Evolutionary conservation across 2,329 filamentous ascomycete genomes (phyloP).

Genomic region (Alternaria viburni): DNA sequence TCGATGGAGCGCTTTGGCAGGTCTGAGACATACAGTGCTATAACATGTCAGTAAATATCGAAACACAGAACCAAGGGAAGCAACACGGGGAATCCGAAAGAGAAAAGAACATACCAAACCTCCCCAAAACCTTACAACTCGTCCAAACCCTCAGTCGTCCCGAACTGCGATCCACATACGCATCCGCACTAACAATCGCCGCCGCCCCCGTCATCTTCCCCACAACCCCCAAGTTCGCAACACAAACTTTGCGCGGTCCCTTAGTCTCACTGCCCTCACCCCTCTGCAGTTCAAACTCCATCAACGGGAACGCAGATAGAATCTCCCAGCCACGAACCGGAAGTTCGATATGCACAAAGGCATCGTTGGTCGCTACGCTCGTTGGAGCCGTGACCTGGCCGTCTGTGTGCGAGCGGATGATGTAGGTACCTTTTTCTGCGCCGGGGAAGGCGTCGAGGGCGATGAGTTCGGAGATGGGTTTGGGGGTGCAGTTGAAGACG

Average conservation of each 20-base stretch:
- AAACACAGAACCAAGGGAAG: neutral
- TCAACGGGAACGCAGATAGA: conserved; percentile 73
- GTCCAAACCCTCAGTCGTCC: conserved; percentile 70
- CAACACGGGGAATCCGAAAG: neutral
- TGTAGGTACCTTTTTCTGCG: conserved; percentile 65
- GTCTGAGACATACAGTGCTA: conserved; percentile 77
- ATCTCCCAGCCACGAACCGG: conserved; percentile 77
- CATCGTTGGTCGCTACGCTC: conserved; percentile 52
- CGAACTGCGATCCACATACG: conserved; percentile 61
- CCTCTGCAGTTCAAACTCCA: conserved; percentile 57
- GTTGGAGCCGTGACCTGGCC: conserved; percentile 66
- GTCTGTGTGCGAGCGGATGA: conserved; percentile 74
- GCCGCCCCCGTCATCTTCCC: conserved; percentile 91
- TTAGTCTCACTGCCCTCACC: conserved; percentile 42
- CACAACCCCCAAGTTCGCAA: conserved; percentile 78
- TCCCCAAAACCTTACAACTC: conserved; percentile 79
- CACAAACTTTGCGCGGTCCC: conserved; percentile 50
- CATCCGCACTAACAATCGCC: conserved; percentile 70
- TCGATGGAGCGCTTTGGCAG: conserved; percentile 67
- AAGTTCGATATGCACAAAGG: conserved; percentile 68
- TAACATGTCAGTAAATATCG: conserved; percentile 6
- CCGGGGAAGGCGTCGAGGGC: conserved; percentile 77
- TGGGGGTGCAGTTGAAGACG: conserved; percentile 78
- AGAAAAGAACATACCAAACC: conserved; percentile 62
- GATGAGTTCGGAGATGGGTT: conserved; percentile 70